Conservation (phyloP, 176 grass and related monocot species). For the Themeda triandra region DNA sequence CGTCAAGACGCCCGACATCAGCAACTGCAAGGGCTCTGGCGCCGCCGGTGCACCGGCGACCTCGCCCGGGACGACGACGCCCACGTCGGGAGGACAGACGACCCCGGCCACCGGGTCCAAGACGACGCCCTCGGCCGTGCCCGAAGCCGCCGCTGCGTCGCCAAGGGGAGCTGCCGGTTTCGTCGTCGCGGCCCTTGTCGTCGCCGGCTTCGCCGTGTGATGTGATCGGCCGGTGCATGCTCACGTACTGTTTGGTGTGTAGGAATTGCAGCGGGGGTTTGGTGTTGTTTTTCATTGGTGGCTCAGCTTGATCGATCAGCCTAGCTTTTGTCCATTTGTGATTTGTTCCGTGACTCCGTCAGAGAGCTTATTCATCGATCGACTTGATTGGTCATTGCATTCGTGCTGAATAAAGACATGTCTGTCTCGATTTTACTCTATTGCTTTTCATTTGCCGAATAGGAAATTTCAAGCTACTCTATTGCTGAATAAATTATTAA, state of each 20-base stretch:
- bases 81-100: background rate
- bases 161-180: no score
- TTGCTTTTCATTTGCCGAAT: no score
- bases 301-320: no score
- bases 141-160: background rate
- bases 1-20: conserved; percentile 59
- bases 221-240: background rate
- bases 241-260: background rate
- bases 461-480: no score
- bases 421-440: no score
- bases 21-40: conserved; percentile 43
- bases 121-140: conserved; percentile 5
- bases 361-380: background rate
- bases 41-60: background rate
- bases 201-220: conserved; percentile 23
- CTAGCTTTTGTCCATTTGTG: background rate
- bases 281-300: background rate
- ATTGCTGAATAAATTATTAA: no score
- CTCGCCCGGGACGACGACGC: background rate
- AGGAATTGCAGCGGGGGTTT: background rate
- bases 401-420: background rate
- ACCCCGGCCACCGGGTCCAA: conserved; percentile 31
- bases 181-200: no score
- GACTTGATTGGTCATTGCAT: background rate
- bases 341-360: background rate